A percentile compares a stretch with the other conserved stretches of the same genome.
Conservation (phyloP, 768 basidiomycete species). For the Phallus indusiatus region DNA sequence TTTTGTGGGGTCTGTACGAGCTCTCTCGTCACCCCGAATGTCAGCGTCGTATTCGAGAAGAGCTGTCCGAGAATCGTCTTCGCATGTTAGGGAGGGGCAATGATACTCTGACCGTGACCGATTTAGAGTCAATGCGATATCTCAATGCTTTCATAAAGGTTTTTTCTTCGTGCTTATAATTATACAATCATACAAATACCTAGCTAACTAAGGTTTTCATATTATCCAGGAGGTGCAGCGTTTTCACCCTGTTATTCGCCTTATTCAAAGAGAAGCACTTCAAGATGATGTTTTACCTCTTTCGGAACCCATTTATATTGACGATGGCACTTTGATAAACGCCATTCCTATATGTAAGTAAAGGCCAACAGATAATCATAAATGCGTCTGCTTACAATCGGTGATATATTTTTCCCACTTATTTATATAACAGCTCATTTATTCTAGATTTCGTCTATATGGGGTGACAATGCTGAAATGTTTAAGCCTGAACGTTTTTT, state of each 20-base stretch:
- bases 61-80: conserved; percentile 19
- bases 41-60: conserved; percentile 29
- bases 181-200: not conserved
- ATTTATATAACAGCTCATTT: not conserved
- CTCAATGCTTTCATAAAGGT: conserved; percentile 25
- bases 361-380: conserved; percentile 14
- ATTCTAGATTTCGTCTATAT: conserved; percentile 14
- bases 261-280: conserved; percentile 17
- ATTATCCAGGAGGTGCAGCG: conserved; percentile 22
- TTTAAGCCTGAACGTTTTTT: conserved; percentile 22
- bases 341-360: conserved; percentile 15
- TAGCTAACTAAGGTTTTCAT: not conserved
- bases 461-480: conserved; percentile 23
- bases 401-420: not conserved
- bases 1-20: conserved; percentile 25
- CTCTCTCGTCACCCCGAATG: conserved; percentile 24
- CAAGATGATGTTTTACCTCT: conserved; percentile 27
- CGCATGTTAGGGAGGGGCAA: conserved; percentile 16
- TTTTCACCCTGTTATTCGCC: conserved; percentile 24
- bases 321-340: conserved; percentile 14
- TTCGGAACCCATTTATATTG: conserved; percentile 20
- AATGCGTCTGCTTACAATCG: conserved; percentile 9
- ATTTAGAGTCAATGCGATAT: conserved; percentile 25
- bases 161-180: not conserved
- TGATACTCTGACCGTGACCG: conserved; percentile 19